Conservation (phyloP, 2,329 filamentous ascomycete species). For the Sphaerulina vaccinii region DNA sequence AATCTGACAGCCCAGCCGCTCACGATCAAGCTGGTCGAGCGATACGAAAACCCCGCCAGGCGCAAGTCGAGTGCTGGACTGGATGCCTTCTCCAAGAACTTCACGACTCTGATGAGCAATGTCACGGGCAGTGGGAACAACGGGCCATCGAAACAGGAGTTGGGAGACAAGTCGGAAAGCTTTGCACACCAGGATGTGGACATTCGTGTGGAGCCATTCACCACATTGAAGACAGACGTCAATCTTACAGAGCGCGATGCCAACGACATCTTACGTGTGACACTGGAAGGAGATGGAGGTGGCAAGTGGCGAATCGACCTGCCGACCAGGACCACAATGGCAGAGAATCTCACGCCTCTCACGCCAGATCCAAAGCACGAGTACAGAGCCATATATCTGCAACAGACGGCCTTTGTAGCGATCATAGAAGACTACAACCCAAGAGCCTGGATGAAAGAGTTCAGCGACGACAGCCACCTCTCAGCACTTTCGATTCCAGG, state of each 20-base stretch:
- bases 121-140: slow-evolving; percentile 22
- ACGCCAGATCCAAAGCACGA: slow-evolving; percentile 40
- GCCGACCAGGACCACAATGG: slow-evolving; percentile 53
- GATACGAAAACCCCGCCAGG: slow-evolving; percentile 59
- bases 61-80: slow-evolving; percentile 37
- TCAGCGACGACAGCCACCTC: slow-evolving; percentile 70
- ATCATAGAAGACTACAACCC: slow-evolving; percentile 72
- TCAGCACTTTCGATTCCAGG: slow-evolving; percentile 86
- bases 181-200: slow-evolving; percentile 63
- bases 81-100: slow-evolving; percentile 30
- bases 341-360: slow-evolving; percentile 41
- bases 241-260: slow-evolving; percentile 54
- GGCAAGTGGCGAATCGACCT: slow-evolving; percentile 71
- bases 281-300: slow-evolving; percentile 61
- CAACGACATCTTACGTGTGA: slow-evolving; percentile 70
- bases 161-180: slow-evolving; percentile 57
- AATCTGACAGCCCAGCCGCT: slow-evolving; percentile 77
- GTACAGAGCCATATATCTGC: slow-evolving; percentile 47
- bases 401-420: slow-evolving; percentile 44
- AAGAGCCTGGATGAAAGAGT: slow-evolving; percentile 74
- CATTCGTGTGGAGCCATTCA: slow-evolving; percentile 67
- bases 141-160: slow-evolving; percentile 40
- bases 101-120: slow-evolving; percentile 37
- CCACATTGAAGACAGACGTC: slow-evolving; percentile 62
- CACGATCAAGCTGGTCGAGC: slow-evolving; percentile 70